A percentile compares a stretch with the other conserved stretches of the same genome.
phyloP scores from a whole-genome alignment of 306 rosid genomes.

The Cicer arietinum region DNA sequence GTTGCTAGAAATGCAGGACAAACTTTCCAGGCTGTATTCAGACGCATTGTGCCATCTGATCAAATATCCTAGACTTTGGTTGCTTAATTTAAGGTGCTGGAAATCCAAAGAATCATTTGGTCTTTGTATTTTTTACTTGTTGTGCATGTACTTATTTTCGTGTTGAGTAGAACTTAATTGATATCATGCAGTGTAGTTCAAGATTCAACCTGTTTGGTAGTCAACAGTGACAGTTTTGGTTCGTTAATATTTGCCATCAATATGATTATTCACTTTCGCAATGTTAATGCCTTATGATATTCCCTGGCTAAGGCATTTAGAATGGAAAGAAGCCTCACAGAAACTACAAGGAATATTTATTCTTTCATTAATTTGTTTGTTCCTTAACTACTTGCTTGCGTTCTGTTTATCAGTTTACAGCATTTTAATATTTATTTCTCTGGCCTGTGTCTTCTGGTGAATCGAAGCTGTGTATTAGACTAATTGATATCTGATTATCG shows the following conservation, averaged over 20 bases:
- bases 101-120: not conserved
- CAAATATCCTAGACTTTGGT: slow-evolving; percentile 42
- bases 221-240: slow-evolving; percentile 8
- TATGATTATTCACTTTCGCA: slow-evolving; percentile 8
- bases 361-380: slow-evolving; percentile 11
- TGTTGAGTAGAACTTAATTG: slow-evolving; percentile 31
- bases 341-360: not conserved
- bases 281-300: not conserved
- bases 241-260: not conserved
- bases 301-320: slow-evolving; percentile 15
- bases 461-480: slow-evolving; percentile 33
- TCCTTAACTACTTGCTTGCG: slow-evolving; percentile 26
- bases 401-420: slow-evolving; percentile 24
- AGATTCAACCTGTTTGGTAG: slow-evolving; percentile 11
- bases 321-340: slow-evolving; percentile 72
- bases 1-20: slow-evolving; percentile 94
- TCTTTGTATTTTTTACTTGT: slow-evolving; percentile 25
- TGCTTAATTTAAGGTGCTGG: slow-evolving; percentile 25
- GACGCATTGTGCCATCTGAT: slow-evolving; percentile 63
- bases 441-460: slow-evolving; percentile 43
- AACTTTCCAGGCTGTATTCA: slow-evolving; percentile 77
- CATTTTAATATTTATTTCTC: slow-evolving; percentile 38
- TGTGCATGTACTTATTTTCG: slow-evolving; percentile 23
- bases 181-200: not conserved
- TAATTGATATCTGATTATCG: slow-evolving; percentile 34